Conservation (phyloP, 345 rosid genomes). For the Sisymbrium altissimum region DNA sequence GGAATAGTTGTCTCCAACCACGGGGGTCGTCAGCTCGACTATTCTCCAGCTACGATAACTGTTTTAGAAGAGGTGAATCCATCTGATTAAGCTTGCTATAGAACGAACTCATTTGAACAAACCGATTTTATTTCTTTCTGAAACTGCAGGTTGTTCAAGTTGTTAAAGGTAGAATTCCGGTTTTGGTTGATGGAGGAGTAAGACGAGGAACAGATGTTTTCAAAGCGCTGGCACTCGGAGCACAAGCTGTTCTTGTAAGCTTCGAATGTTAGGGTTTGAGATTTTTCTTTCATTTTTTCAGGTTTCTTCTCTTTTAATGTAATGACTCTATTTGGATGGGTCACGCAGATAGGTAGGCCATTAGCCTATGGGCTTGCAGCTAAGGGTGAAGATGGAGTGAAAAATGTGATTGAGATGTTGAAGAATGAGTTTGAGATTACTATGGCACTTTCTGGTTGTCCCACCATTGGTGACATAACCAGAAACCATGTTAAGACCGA, state of each 20-base stretch:
- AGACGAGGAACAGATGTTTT: constrained; percentile 82
- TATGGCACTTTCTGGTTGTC: constrained; percentile 81
- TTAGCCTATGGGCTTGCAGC: constrained; percentile 69
- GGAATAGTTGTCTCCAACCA: constrained; percentile 84
- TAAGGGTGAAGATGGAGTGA: constrained; percentile 69
- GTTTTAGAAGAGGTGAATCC: constrained; percentile 64
- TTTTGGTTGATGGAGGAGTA: constrained; percentile 82
- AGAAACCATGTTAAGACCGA: constrained; percentile 56
- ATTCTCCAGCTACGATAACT: constrained; percentile 59
- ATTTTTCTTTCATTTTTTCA: background rate
- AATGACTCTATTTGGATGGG: background rate
- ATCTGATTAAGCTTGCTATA: background rate
- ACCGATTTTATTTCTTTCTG: background rate
- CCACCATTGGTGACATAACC: constrained; percentile 50
- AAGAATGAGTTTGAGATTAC: constrained; percentile 76
- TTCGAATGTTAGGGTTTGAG: background rate
- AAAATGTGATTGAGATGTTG: constrained; percentile 60
- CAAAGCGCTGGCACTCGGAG: constrained; percentile 92
- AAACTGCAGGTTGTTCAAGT: constrained; percentile 62
- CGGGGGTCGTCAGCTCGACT: constrained; percentile 78
- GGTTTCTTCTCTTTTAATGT: background rate
- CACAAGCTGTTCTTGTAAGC: constrained; percentile 81
- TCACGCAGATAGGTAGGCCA: constrained; percentile 86
- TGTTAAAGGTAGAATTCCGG: constrained; percentile 69
- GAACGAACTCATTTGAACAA: background rate